Evolutionary conservation across 1,284 basidiomycete genomes (phyloP), one percentile per base, ranked within the genome.

Genomic region (Cystobasidium slooffiae): DNA sequence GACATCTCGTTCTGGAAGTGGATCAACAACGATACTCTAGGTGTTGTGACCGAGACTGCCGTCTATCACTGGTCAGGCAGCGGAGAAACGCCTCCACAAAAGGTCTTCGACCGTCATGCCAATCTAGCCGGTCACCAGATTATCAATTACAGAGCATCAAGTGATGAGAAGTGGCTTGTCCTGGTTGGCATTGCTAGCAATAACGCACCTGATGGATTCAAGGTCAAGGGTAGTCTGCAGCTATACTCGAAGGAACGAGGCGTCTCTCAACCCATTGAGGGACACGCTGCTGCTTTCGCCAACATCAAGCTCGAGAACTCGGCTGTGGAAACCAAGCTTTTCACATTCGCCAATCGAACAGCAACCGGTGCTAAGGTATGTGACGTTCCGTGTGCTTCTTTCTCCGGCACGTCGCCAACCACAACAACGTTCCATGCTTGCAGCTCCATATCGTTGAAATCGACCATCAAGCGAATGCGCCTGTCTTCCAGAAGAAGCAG

Each of bases 1-100:
- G 97, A 99, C 80, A 88, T 99, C 75, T 89, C 92, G 53, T 99
- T 97, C 85, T 99, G 97, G 97, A 97, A 96, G 82, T 99, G 97
- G 97, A 89, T 98, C 75, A 92, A 89, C 75, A 90, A 93, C 78
- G 88, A 90, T 20, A 92, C 91, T 24, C 90, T 99, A 76, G 97
- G 96, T 80, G 88, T 99, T 84, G 97, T 99, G 81, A 98, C 96
- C 47, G 94, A 97, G 76, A 88, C 90, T 1, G 88, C 94, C 16
- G 97, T 99, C 51, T 94, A 88, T 84, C 96, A 99, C 84, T 99
- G 96, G 96, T 87, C 65, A 70, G 31, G 72, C 62, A 14, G 76
- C 76, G 39, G 74, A 65, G 92, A 85, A 84, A 86, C 79, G 90
- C 88, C 22, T 88, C 91, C 22, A 84, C 88, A 90, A 84, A 94